Conservation (phyloP, 148 eudicot genomes). For the Rhododendron griersonianum region DNA sequence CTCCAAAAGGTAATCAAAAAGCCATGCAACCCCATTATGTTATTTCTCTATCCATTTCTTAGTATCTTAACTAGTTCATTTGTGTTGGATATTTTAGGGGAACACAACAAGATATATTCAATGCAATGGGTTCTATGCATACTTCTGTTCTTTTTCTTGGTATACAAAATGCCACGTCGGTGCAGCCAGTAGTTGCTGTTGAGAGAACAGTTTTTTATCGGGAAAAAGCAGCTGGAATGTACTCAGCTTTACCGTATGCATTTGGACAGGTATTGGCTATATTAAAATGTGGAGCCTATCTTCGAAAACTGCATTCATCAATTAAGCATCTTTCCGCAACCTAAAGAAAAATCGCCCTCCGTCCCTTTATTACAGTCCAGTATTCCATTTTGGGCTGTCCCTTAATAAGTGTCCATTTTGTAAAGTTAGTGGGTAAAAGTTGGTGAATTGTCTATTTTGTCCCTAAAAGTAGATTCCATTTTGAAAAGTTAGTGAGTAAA, state of each 20-base stretch:
- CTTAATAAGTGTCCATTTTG: no score
- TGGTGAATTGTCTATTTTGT: no score
- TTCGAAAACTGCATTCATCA: not conserved
- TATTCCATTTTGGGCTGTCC: no score
- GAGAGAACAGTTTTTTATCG: slow-evolving; percentile 68
- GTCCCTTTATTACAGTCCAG: no score
- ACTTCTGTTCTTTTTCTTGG: slow-evolving; percentile 48
- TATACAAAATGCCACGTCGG: slow-evolving; percentile 44
- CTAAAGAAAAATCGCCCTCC: not conserved
- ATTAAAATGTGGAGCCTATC: not conserved
- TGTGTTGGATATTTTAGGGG: slow-evolving; percentile 18
- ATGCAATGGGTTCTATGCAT: slow-evolving; percentile 69
- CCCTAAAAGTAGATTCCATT: no score
- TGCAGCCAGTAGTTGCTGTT: slow-evolving; percentile 57
- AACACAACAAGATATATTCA: slow-evolving; percentile 41
- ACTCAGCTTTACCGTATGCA: slow-evolving; percentile 61
- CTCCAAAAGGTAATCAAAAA: slow-evolving; percentile 24
- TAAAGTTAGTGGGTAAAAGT: no score
- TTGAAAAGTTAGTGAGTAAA: no score
- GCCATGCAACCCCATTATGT: not conserved
- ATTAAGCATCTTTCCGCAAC: not conserved
- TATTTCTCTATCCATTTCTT: not conserved
- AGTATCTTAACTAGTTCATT: not conserved
- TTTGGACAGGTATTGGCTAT: slow-evolving; percentile 54
- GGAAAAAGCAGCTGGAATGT: slow-evolving; percentile 77